Conservation (phyloP, 495 filamentous ascomycete genomes). For the Tuber umbilicatum region DNA sequence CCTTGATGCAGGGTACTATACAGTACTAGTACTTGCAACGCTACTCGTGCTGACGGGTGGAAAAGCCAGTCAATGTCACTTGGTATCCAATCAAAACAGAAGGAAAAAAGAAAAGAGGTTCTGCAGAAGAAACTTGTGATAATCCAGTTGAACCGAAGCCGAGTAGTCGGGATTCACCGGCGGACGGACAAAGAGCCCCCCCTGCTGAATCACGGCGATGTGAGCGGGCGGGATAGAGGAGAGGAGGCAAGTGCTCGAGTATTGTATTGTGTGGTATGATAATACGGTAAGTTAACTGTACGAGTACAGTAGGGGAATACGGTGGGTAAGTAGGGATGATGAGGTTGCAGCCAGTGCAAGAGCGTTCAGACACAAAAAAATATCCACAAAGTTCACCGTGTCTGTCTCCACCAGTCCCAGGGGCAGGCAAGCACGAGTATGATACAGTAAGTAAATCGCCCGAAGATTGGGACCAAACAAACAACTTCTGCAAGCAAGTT, state of each 20-base stretch:
- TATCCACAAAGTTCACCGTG: background rate
- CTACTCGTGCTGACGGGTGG: background rate
- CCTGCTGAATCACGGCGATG: background rate
- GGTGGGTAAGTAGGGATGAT: background rate
- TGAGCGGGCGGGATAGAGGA: background rate
- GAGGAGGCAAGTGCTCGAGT: background rate
- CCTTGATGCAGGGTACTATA: no score
- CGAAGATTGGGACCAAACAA: no score
- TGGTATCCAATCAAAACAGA: background rate
- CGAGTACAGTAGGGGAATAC: no score
- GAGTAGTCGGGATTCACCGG: background rate
- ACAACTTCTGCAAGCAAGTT: no score
- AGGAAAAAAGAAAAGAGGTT: background rate
- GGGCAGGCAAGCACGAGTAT: background rate
- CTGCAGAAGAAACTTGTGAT: background rate
- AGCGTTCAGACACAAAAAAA: background rate
- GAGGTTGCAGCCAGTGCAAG: background rate
- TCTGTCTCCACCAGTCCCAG: no score
- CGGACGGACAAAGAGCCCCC: background rate
- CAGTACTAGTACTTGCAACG: background rate
- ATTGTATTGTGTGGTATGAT: background rate
- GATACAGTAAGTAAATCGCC: no score
- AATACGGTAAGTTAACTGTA: no score
- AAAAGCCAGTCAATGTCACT: background rate
- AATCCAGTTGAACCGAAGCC: background rate